Evolutionary conservation across 805 yeast species (phyloP), one percentile per base, ranked within the genome.

Genomic region (Sugiyamaella chiloensis): DNA sequence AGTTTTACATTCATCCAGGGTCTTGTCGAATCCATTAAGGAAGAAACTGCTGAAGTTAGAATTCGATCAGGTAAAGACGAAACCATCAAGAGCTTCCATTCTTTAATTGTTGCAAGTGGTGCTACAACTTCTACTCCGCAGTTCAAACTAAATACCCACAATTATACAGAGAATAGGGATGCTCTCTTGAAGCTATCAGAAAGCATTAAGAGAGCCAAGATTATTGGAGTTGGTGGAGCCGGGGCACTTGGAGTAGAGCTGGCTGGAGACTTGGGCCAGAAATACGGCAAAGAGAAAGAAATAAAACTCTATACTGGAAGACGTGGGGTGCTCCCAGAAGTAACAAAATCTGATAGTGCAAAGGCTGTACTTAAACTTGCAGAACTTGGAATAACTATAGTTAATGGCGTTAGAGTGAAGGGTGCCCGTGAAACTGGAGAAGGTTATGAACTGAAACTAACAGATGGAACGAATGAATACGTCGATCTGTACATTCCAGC

Each of bases 201-300:
- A 39, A 60, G 58, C 11, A 8, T 26, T 11, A 11, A 26, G 29
- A 36, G 48, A 2, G 66, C 72, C 12, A 58, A 71, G 6, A 63
- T 57, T 6, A 66, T 78, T n/a, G 69, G 75, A 3, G 62, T 72
- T 9, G 69, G 76, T 46, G 81, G 81, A 5, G 80, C 74, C 12
- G 81, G 81, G 16, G 76, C 80, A 1, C 60, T 74, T 17, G 81
- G 80, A 2, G 69, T 75, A 36, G 81, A 76, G 57, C 61, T 72
- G 21, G 75, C 78, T 1, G 77, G 72, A 24, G 80, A 76, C 46
- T 60, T 77, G 40, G 73, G 67, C 41, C 64, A 58, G 40, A 54
- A 58, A 16, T 73, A 61, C 51, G 50, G 44, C n/a, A 67, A 69
- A 1, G 70, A 72, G 50, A 58, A 56, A 12, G 11, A 11, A 11